Conservation (phyloP, 352 stramenopile species). For the Globisporangium uncinulatum region DNA sequence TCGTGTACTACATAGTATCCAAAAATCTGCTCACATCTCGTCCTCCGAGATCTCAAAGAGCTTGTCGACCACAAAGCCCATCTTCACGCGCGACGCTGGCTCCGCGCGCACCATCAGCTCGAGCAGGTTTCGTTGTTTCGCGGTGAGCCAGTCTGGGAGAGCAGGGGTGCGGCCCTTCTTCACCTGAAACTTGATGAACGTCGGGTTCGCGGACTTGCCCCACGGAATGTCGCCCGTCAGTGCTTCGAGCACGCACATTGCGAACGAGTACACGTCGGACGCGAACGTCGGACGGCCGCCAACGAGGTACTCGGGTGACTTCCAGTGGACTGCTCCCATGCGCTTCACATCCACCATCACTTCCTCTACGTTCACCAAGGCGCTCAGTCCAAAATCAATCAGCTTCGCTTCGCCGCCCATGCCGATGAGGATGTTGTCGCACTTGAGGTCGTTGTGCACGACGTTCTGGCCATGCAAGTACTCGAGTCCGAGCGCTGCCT, state of each 20-base stretch:
- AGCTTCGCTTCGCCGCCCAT: conserved; percentile 11
- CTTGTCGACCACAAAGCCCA: conserved; percentile 3
- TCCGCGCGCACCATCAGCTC: conserved; percentile 3
- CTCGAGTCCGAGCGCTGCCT: conserved; percentile 21
- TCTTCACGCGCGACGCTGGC: conserved; percentile 1
- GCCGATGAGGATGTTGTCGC: conserved; percentile 9
- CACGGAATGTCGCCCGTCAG: background rate
- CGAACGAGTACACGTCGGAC: conserved; percentile 4
- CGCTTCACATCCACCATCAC: conserved; percentile 1
- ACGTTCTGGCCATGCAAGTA: conserved; percentile 21
- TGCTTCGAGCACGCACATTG: conserved; percentile 32
- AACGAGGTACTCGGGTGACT: background rate
- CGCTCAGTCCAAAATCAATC: conserved; percentile 4
- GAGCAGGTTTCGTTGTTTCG: conserved; percentile 6
- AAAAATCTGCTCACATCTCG: background rate
- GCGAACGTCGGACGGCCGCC: background rate
- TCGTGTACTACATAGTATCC: no score
- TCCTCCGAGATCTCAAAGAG: background rate
- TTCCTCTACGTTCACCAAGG: background rate
- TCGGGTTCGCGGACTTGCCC: background rate
- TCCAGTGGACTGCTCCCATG: background rate
- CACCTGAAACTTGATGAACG: background rate
- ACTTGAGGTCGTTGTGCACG: conserved; percentile 11
- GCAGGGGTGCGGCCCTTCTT: background rate
- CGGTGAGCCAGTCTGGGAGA: background rate